phyloP scores from a whole-genome alignment of 805 yeast species.

The Cyberlindnera mrakii region DNA sequence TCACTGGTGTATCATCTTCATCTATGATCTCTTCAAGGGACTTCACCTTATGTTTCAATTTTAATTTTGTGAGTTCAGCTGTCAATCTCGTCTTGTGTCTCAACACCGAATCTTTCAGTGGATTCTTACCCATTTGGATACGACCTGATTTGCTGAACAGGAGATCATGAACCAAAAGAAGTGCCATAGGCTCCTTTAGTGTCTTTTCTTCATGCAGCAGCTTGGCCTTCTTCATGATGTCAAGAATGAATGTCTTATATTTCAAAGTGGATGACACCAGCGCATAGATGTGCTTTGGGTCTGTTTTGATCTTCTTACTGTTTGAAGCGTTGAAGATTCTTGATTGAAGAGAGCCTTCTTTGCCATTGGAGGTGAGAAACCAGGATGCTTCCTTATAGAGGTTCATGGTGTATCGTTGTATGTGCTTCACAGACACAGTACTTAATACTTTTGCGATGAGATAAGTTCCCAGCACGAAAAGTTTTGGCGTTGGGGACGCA shows the following conservation, averaged over 20 bases:
- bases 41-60: conserved; percentile 63
- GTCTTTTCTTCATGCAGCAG: conserved; percentile 51
- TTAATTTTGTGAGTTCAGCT: conserved; percentile 76
- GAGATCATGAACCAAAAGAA: conserved; percentile 75
- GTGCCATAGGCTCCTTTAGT: conserved; percentile 46
- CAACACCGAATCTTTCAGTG: conserved; percentile 75
- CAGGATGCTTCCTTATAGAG: conserved; percentile 34
- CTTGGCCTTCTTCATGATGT: conserved; percentile 61
- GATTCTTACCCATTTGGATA: conserved; percentile 84
- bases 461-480: not conserved
- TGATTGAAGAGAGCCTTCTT: conserved; percentile 49
- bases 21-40: conserved; percentile 47
- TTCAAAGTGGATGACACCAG: conserved; percentile 71
- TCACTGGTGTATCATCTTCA: conserved; percentile 61
- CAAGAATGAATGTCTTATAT: conserved; percentile 57
- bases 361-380: conserved; percentile 26
- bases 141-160: conserved; percentile 70
- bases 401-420: conserved; percentile 1
- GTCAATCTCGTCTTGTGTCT: conserved; percentile 73
- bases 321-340: conserved; percentile 46
- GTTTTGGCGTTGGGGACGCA: not conserved
- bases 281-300: conserved; percentile 86
- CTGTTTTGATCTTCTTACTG: conserved; percentile 42
- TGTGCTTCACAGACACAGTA: no score
- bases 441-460: no score